Evolutionary conservation across 2,329 filamentous ascomycete species (phyloP), one percentile per base, ranked within the genome.

Genomic region (Pyrenophora seminiperda): DNA sequence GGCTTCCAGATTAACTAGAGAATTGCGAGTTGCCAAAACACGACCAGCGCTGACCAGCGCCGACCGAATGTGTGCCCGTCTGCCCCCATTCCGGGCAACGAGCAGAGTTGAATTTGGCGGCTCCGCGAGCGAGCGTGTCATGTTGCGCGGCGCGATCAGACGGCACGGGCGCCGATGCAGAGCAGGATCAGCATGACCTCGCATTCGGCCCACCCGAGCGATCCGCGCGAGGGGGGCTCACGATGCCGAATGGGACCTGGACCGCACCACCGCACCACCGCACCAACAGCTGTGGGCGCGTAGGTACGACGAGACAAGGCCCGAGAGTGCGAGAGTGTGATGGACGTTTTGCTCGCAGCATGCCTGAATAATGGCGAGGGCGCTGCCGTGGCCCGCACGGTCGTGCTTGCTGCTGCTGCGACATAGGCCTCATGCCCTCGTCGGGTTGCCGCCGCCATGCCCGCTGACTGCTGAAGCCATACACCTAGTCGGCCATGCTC

Each of bases 171-270:
- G 46, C 54, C 53, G 64, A 61, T 62, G 58, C 53, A 60, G 56
- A 58, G 56, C 47, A 57, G 59, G 55, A 58, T 58, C 45, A 56
- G 61, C 61, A 65, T 63, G 61, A 24, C 62, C 60, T 63, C 58
- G 54, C 58, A 46, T 42, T 67, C 62, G 67, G 62, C 56, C 59
- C 52, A 59, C 52, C 63, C 67, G 62, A 65, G 59, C 50, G 67
- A 69, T 69, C 62, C 59, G 65, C 54, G 58, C 65, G 58, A 65
- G 66, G 65, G 65, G 58, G 56, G 54, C 56, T 52, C 58, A 58
- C 61, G 58, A 63, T 60, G 59, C 56, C 61, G 61, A 61, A 54
- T 51, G 52, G 55, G 55, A 34, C 24, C 32, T 45, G 32, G 19
- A 36, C 32, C 33, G 38, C 44, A 30, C 29, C 50, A 50, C n/a